Conservation (phyloP, 1,284 basidiomycete species). For the Hymenochaete sp. region DNA sequence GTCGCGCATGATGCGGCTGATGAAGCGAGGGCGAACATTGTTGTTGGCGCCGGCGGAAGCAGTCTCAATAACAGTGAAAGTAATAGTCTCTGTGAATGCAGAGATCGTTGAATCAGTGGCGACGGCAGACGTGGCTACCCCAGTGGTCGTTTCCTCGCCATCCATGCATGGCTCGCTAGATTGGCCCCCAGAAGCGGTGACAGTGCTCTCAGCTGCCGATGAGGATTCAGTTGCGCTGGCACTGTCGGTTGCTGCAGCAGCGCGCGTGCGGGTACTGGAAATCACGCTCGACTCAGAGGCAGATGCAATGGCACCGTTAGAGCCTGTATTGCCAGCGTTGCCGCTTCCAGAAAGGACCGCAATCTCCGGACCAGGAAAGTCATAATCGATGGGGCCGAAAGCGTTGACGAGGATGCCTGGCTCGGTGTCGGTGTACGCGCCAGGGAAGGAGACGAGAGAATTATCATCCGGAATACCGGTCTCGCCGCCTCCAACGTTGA, state of each 20-base stretch:
- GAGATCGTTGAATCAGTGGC: slow-evolving; percentile 5
- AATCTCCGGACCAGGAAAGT: slow-evolving; percentile 9
- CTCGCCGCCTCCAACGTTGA: slow-evolving; percentile 45
- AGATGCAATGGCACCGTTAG: not conserved
- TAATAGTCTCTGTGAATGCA: slow-evolving; percentile 4
- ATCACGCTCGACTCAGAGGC: not conserved
- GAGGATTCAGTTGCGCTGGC: not conserved
- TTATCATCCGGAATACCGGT: slow-evolving; percentile 32
- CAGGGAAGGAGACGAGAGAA: slow-evolving; percentile 52
- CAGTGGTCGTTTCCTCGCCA: not conserved
- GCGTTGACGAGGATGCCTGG: slow-evolving; percentile 48
- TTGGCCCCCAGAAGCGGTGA: not conserved
- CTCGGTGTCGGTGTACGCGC: slow-evolving; percentile 52
- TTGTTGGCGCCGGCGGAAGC: not conserved
- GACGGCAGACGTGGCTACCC: not conserved
- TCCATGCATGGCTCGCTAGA: too few species aligned
- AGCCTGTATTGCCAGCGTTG: not conserved
- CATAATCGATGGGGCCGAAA: slow-evolving; percentile 21
- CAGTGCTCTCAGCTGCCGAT: not conserved
- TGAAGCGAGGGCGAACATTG: slow-evolving; percentile 5
- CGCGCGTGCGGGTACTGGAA: not conserved
- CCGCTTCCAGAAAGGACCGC: slow-evolving; percentile 2
- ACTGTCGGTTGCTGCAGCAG: not conserved
- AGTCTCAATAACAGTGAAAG: not conserved
- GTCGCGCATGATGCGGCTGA: slow-evolving; percentile 16